Conservation (phyloP, 2,329 filamentous ascomycete genomes). For the Lasiodiplodia gonubiensis region DNA sequence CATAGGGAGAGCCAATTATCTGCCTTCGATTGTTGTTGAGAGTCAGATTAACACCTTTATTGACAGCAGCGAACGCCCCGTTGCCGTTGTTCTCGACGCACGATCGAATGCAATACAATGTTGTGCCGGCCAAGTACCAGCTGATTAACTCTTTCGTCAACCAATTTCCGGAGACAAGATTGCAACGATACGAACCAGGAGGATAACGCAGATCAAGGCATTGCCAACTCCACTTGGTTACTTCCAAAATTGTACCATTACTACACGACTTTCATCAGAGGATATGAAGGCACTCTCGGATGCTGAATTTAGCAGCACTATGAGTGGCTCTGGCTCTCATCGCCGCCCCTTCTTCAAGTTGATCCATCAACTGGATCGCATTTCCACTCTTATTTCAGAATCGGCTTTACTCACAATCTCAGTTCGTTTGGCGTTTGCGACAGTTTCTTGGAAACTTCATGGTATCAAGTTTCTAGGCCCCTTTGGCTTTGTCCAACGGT, state of each 20-base stretch:
- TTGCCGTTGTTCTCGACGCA: background rate
- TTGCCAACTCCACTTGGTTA: background rate
- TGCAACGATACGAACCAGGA: background rate
- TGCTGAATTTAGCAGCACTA: background rate
- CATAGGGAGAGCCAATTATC: background rate
- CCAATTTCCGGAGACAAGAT: background rate
- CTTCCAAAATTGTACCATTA: background rate
- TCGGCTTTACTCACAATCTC: background rate
- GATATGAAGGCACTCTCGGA: background rate
- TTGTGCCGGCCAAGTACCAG: conserved; percentile 1
- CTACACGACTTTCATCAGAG: background rate
- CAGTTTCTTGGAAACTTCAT: background rate
- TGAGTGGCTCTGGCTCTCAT: background rate
- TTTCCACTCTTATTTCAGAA: background rate
- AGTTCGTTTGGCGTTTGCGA: background rate
- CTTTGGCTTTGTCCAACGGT: background rate
- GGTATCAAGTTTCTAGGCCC: background rate
- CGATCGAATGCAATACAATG: background rate
- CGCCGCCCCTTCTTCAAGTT: background rate
- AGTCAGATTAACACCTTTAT: background rate
- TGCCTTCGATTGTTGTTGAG: background rate
- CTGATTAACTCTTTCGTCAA: background rate
- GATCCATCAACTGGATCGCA: conserved; percentile 8
- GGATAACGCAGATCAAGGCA: background rate
- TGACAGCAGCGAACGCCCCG: conserved; percentile 4